phyloP scores from a whole-genome alignment of 805 yeast species.

The Zygotorulaspora danielsina region DNA sequence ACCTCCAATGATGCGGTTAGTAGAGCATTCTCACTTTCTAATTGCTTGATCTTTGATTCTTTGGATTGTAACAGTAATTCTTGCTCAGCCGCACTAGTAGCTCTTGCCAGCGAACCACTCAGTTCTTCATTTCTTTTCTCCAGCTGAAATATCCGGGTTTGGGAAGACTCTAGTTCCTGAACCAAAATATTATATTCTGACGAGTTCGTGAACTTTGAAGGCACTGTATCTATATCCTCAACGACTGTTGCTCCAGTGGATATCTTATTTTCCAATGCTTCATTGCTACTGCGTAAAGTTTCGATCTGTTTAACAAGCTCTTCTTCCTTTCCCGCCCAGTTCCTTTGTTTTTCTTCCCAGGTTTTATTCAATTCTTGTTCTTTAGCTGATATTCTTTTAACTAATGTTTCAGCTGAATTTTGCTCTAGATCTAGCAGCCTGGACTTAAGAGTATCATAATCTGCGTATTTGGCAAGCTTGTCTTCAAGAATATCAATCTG shows the following conservation, averaged over 20 bases:
- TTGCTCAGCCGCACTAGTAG: slow-evolving; percentile 44
- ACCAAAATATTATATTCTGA: slow-evolving; percentile 60
- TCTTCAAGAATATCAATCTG: slow-evolving; percentile 53
- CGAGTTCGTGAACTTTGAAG: slow-evolving; percentile 21
- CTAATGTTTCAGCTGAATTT: slow-evolving; percentile 51
- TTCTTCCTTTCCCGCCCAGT: slow-evolving; percentile 59
- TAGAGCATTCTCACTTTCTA: slow-evolving; percentile 64
- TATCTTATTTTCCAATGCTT: slow-evolving; percentile 66
- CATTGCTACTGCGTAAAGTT: slow-evolving; percentile 51
- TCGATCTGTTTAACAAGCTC: slow-evolving; percentile 49
- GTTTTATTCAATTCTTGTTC: slow-evolving; percentile 67
- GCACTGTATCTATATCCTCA: slow-evolving; percentile 19
- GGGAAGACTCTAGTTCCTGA: slow-evolving; percentile 69
- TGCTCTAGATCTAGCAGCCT: slow-evolving; percentile 59
- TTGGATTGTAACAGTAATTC: slow-evolving; percentile 40
- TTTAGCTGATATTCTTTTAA: slow-evolving; percentile 57
- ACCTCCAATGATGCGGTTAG: slow-evolving; percentile 33
- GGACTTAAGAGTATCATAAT: slow-evolving; percentile 70
- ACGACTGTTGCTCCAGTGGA: slow-evolving; percentile 46
- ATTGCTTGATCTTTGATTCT: slow-evolving; percentile 43
- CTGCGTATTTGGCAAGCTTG: slow-evolving; percentile 60
- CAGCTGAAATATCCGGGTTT: slow-evolving; percentile 61
- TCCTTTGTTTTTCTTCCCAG: slow-evolving; percentile 67
- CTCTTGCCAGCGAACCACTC: slow-evolving; percentile 56
- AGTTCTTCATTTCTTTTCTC: slow-evolving; percentile 76